A percentile compares a stretch with the other conserved stretches of the same genome.
phyloP scores from a whole-genome alignment of 768 basidiomycete genomes.

The Roridomyces roridus region DNA sequence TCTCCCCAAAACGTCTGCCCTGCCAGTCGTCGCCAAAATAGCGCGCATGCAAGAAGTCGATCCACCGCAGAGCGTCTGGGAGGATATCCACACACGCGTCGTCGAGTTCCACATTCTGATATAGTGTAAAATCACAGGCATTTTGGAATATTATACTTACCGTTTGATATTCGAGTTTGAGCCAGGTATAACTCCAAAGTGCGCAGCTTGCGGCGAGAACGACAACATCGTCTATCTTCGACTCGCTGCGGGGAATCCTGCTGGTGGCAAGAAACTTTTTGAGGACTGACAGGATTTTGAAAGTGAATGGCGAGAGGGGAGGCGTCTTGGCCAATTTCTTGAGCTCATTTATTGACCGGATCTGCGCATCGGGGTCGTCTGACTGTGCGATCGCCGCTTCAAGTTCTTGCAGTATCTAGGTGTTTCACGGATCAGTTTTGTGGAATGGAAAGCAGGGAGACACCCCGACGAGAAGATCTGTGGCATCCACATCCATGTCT shows the following conservation, averaged over 20 bases:
- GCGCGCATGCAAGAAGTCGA: slow-evolving; percentile 7
- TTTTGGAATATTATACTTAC: not conserved
- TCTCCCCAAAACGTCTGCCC: slow-evolving; percentile 3
- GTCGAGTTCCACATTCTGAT: slow-evolving; percentile 1
- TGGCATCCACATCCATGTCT: no score
- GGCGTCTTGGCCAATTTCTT: not conserved
- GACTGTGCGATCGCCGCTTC: slow-evolving; percentile 10
- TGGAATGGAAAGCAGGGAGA: no score
- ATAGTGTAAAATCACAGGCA: not conserved
- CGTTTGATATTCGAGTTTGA: not conserved
- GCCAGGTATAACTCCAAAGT: slow-evolving; percentile 11
- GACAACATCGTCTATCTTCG: not conserved
- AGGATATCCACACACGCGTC: slow-evolving; percentile 8
- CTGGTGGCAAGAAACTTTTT: slow-evolving; percentile 6
- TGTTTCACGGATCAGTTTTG: no score
- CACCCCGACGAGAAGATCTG: no score
- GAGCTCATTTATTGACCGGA: not conserved
- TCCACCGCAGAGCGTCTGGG: slow-evolving; percentile 6
- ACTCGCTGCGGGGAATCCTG: slow-evolving; percentile 10
- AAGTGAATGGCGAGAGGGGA: slow-evolving; percentile 4
- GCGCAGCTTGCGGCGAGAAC: slow-evolving; percentile 6
- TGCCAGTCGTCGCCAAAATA: slow-evolving; percentile 4
- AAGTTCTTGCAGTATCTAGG: slow-evolving; percentile 1
- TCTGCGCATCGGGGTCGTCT: not conserved
- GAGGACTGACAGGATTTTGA: slow-evolving; percentile 1